Conservation (phyloP, 2,329 filamentous ascomycete genomes). For the Arthroderma uncinatum region DNA sequence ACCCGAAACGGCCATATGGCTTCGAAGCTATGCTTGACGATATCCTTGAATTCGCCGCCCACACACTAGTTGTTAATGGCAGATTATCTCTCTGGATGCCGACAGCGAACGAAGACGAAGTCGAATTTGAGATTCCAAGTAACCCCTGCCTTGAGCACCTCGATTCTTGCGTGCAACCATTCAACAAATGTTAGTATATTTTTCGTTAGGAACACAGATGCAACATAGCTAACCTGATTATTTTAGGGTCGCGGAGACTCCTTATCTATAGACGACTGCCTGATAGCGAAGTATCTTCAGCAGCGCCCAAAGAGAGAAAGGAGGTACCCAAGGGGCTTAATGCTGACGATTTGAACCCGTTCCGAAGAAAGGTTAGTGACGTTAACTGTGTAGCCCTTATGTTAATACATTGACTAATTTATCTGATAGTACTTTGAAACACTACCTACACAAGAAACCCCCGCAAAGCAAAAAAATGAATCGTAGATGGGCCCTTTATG, state of each 20-base stretch:
- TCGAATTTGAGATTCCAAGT: constrained; percentile 63
- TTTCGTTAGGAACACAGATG: not conserved
- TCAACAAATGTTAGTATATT: constrained; percentile 65
- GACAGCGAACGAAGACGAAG: constrained; percentile 66
- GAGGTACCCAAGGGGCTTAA: constrained; percentile 33
- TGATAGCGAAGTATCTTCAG: constrained; percentile 38
- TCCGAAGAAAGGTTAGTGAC: constrained; percentile 46
- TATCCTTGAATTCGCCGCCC: constrained; percentile 69
- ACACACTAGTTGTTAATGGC: constrained; percentile 65
- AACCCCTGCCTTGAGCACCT: constrained; percentile 66
- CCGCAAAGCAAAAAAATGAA: not conserved
- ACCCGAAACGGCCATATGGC: constrained; percentile 84
- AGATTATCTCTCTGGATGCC: constrained; percentile 96
- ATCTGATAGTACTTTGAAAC: constrained; percentile 3
- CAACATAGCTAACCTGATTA: not conserved
- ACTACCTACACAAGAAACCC: not conserved
- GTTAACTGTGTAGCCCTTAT: too few species aligned
- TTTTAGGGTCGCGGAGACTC: constrained; percentile 68
- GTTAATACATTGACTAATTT: not conserved
- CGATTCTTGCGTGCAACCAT: constrained; percentile 69
- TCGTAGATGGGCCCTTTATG: not conserved
- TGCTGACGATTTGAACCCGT: constrained; percentile 58
- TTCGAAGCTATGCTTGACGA: constrained; percentile 85
- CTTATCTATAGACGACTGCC: constrained; percentile 70
- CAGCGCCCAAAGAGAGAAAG: constrained; percentile 25